Conservation (phyloP, 2,329 filamentous ascomycete species). For the Cryphonectria japonica region DNA sequence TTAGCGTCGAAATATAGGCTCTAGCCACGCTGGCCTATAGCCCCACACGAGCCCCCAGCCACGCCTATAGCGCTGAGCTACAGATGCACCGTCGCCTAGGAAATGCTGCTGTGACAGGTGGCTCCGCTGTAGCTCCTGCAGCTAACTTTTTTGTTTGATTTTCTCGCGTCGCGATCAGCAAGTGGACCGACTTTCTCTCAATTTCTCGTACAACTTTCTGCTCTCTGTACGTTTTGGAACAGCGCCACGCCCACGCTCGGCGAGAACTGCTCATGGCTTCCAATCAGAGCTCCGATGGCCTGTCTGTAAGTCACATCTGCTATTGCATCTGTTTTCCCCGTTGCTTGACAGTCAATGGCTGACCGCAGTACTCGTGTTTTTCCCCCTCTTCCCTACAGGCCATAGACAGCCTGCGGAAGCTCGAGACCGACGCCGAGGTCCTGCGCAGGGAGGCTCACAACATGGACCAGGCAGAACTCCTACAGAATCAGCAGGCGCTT, state of each 20-base stretch:
- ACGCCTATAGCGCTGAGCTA: not conserved
- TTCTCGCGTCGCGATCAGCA: conserved; percentile 2
- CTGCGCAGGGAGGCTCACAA: conserved; percentile 46
- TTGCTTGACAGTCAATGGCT: conserved; percentile 25
- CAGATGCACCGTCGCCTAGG: not conserved
- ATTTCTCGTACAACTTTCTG: not conserved
- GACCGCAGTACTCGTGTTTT: conserved; percentile 5
- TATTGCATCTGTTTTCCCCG: conserved; percentile 31
- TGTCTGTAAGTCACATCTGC: conserved; percentile 37
- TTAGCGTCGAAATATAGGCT: not conserved
- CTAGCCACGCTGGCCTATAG: not conserved
- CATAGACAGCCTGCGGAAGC: conserved; percentile 45
- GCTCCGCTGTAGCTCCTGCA: not conserved
- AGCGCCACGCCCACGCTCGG: conserved; percentile 10
- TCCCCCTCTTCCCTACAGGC: conserved; percentile 33
- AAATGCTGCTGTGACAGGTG: not conserved
- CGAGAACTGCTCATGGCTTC: conserved; percentile 40
- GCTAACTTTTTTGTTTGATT: not conserved
- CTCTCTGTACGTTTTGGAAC: not conserved
- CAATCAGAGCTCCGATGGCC: conserved; percentile 37
- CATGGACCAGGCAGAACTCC: conserved; percentile 32
- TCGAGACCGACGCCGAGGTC: conserved; percentile 43
- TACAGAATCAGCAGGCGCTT: conserved; percentile 44
- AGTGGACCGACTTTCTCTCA: not conserved
- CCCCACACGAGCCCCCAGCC: not conserved